Percentiles rank a stretch among this genome's conserved stretches.
phyloP scores from a whole-genome alignment of 2,329 filamentous ascomycete genomes.

The Ophioceras dolichostomum region DNA sequence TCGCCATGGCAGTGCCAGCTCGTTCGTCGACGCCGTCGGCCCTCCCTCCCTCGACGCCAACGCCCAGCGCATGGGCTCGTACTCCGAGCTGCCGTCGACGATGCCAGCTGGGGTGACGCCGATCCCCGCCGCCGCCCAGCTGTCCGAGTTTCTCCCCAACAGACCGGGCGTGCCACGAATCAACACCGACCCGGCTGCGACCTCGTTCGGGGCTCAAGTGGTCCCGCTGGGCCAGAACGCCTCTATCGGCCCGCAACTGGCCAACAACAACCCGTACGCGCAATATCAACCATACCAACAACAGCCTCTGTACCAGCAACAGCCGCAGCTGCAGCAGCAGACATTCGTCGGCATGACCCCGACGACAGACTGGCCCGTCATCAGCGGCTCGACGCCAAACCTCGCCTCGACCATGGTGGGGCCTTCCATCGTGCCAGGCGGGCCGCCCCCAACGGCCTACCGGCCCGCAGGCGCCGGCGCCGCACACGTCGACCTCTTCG shows the following conservation, averaged over 20 bases:
- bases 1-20: too few relatives aligned
- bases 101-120: too few relatives aligned
- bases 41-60: not conserved
- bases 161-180: not conserved
- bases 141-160: not conserved
- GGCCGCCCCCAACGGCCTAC: constrained; percentile 1
- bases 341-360: constrained; percentile 3
- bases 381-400: constrained; percentile 3
- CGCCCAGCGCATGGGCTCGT: not conserved
- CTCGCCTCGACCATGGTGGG: constrained; percentile 2
- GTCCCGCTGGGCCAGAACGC: not conserved
- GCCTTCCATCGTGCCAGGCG: not conserved
- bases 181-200: not conserved
- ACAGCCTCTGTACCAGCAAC: not conserved
- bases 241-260: not conserved
- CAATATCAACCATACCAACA: too few relatives aligned
- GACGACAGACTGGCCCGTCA: constrained; percentile 5
- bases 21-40: not conserved
- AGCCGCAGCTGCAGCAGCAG: not conserved
- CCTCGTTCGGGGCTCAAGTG: constrained; percentile 3
- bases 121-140: not conserved
- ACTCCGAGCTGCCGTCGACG: not conserved
- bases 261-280: not conserved
- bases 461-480: constrained; percentile 1
- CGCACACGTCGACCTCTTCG: constrained; percentile 11